Base-by-base conservation (phyloP, 192 early-diverging fungal species). In the Podila horticola region DNA sequence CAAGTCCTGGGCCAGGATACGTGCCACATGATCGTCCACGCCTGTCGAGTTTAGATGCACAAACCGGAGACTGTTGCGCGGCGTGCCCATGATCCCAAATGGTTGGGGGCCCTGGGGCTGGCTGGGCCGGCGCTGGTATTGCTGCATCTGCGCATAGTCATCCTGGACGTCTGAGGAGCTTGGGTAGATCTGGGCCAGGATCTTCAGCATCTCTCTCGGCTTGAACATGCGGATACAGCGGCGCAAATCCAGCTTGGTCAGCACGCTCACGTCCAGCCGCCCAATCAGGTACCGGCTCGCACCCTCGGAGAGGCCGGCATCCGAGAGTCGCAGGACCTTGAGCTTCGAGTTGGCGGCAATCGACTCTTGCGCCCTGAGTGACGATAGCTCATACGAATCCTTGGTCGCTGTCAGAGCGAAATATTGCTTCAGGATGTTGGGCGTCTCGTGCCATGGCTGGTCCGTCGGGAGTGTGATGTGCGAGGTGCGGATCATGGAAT, bases 161-260 rank as follows among this genome's bases (percentile, higher is more conserved):
- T 52, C 64, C 17, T 52, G 65, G 4, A 19, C 5, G 24, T 75
- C 62, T 10, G 66, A 45, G 3, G 74, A 67, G 61, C 67, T 67
- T 5, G 66, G 65, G 12, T 61, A 75, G 2, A 75, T 33, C 6
- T 62, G 49, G 5, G 52, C 29, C 2, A 75, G 60, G 7, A 75
- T 69, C 12, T 30, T 58, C 30, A 75, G 45, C 12, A 75, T 69
- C 67, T 75, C 74, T 5, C 61, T 61, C 13, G 74, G 66, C 62
- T 75, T 75, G 52, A 75, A 75, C 38, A 75, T 36, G 11, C 67
- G 66, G n/a, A 74, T 58, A 30, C 74, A 75, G 26, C 66, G 49
- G n/a, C 66, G 49, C 58, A 75, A 38, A 58, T 75, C 74, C 61
- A 75, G 8, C 30, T 64, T 75, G 4, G 66, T 69, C 41, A 75